Evolutionary conservation across 1,284 basidiomycete species (phyloP).

Genomic region (Chalciporus piperatoides): DNA sequence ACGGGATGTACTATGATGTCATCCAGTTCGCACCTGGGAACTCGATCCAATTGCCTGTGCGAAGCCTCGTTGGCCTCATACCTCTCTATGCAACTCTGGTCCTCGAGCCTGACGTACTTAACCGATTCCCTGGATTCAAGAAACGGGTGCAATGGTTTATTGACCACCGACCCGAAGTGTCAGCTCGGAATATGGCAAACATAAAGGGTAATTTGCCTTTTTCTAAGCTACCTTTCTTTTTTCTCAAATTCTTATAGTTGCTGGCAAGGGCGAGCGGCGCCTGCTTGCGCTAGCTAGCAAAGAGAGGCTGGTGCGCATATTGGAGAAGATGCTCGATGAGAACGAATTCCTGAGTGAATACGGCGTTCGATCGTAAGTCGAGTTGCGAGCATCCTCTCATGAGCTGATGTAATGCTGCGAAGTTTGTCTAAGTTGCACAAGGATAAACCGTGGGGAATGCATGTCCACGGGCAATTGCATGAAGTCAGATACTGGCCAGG

Average conservation of each 20-base stretch:
- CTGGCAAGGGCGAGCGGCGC: conserved; percentile 83
- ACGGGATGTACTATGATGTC: conserved; percentile 98
- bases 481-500: conserved; percentile 98
- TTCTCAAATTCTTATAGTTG: conserved; percentile 40
- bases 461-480: conserved; percentile 89
- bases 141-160: conserved; percentile 99
- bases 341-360: conserved; percentile 94
- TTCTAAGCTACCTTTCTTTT: not conserved
- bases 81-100: conserved; percentile 94
- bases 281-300: conserved; percentile 89
- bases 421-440: conserved; percentile 88
- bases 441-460: conserved; percentile 91
- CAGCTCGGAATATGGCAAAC: conserved; percentile 93
- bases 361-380: conserved; percentile 82
- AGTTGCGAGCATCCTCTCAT: not conserved
- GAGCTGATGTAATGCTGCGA: conserved; percentile 5
- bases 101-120: conserved; percentile 85
- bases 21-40: conserved; percentile 87
- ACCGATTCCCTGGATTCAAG: conserved; percentile 94
- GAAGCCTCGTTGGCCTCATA: conserved; percentile 92
- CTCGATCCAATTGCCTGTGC: conserved; percentile 86
- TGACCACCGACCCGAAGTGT: conserved; percentile 85
- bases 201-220: conserved; percentile 63
- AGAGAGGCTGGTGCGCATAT: conserved; percentile 82
- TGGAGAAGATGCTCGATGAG: conserved; percentile 97